Percentiles rank a stretch among this genome's conserved stretches.
Evolutionary conservation across 2,329 filamentous ascomycete species (phyloP).

Genomic region (Neocatenulostroma microsporum): DNA sequence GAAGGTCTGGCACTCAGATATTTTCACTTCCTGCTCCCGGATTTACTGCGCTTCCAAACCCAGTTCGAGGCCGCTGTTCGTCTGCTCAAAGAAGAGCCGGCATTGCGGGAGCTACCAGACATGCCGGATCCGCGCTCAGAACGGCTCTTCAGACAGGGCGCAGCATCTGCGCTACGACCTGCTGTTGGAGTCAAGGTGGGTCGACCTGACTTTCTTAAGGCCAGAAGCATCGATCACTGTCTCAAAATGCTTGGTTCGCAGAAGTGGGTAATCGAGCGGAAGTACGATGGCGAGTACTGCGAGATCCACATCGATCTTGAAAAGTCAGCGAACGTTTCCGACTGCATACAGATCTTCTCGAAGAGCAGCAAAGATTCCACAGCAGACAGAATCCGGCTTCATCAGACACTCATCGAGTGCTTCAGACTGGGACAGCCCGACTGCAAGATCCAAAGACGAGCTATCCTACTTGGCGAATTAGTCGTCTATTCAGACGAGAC

Average conservation of each 20-base stretch:
- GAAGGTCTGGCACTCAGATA: conserved; percentile 47
- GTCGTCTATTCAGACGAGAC: conserved; percentile 67
- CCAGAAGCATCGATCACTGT: conserved; percentile 60
- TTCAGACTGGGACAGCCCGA: conserved; percentile 52
- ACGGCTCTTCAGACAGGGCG: conserved; percentile 29
- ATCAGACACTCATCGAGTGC: conserved; percentile 56
- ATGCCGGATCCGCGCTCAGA: conserved; percentile 29
- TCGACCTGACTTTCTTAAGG: conserved; percentile 40
- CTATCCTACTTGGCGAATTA: conserved; percentile 78
- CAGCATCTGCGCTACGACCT: conserved; percentile 32
- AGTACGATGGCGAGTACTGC: conserved; percentile 81
- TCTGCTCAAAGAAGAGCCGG: conserved; percentile 41
- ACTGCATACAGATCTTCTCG: conserved; percentile 72
- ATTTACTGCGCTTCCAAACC: conserved; percentile 61
- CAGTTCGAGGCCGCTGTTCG: conserved; percentile 55
- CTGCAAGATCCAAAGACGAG: conserved; percentile 55
- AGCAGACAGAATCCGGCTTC: conserved; percentile 55
- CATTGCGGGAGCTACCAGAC: conserved; percentile 31
- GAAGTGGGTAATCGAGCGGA: conserved; percentile 67
- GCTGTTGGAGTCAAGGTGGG: conserved; percentile 40
- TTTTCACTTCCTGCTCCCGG: conserved; percentile 63
- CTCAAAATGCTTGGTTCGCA: conserved; percentile 53
- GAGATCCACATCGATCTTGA: conserved; percentile 72
- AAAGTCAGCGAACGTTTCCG: conserved; percentile 32
- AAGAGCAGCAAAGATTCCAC: conserved; percentile 91